Conservation (phyloP, 352 stramenopile species). For the Phytophthora crassamura region DNA sequence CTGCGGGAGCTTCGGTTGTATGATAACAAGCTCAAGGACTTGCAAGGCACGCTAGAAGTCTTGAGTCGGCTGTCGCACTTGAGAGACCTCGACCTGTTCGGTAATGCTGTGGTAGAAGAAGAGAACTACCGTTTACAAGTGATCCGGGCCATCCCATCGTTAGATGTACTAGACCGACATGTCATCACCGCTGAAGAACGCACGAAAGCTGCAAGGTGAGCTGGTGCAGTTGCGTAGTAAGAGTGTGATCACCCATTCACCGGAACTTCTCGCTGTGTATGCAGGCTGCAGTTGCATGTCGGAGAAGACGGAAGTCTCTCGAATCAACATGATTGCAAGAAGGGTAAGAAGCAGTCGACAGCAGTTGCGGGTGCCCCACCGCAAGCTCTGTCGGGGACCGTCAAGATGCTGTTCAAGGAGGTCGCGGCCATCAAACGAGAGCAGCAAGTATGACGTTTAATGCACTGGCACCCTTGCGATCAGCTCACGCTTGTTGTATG, state of each 20-base stretch:
- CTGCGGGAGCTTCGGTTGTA: constrained; percentile 80
- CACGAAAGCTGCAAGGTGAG: constrained; percentile 44
- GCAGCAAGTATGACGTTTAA: constrained; percentile 34
- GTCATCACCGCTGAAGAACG: constrained; percentile 81
- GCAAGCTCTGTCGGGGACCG: constrained; percentile 67
- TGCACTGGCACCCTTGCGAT: neutral
- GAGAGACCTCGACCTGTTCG: constrained; percentile 82
- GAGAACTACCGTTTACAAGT: constrained; percentile 88
- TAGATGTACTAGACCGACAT: constrained; percentile 83
- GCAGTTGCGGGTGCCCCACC: constrained; percentile 40
- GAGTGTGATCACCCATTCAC: neutral
- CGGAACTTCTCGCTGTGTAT: neutral
- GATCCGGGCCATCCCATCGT: constrained; percentile 73
- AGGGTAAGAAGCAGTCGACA: constrained; percentile 28
- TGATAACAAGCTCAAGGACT: constrained; percentile 83
- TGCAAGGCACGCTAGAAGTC: constrained; percentile 57
- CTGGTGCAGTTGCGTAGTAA: neutral
- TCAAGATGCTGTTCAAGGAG: constrained; percentile 77
- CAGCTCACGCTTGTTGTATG: neutral
- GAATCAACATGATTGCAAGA: constrained; percentile 13
- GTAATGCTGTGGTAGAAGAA: constrained; percentile 82
- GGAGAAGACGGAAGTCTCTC: constrained; percentile 22
- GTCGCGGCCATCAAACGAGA: constrained; percentile 57
- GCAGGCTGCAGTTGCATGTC: constrained; percentile 27
- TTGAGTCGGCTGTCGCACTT: constrained; percentile 70